phyloP scores from a whole-genome alignment of 495 filamentous ascomycete species.

The Amorphotheca resinae region DNA sequence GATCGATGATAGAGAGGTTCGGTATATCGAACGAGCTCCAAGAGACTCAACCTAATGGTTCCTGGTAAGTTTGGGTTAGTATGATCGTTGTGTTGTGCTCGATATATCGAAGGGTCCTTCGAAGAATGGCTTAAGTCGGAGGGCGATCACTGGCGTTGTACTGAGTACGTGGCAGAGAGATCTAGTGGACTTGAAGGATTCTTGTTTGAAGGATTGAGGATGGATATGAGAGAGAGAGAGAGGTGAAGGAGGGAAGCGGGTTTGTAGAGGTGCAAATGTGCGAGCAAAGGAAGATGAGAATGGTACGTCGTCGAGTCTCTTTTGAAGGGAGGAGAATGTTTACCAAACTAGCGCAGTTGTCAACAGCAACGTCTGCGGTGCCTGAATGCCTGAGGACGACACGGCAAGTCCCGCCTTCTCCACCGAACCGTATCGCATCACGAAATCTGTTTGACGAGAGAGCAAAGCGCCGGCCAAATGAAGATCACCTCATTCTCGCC shows the following conservation, averaged over 20 bases:
- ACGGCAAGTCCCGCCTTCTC: too few species aligned
- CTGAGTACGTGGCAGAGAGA: constrained; percentile 30
- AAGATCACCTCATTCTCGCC: too few species aligned
- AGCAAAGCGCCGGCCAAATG: too few species aligned
- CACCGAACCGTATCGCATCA: too few species aligned
- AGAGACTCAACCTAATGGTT: constrained; percentile 56
- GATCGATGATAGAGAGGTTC: constrained; percentile 32
- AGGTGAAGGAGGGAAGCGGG: constrained; percentile 9
- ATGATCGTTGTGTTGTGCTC: constrained; percentile 30
- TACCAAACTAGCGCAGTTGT: constrained; percentile 11
- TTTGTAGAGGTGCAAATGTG: constrained; percentile 16
- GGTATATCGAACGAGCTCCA: constrained; percentile 41
- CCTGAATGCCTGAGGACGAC: too few species aligned
- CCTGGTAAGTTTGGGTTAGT: constrained; percentile 45
- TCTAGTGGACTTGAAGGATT: constrained; percentile 30
- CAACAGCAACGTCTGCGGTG: background rate
- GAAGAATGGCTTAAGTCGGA: constrained; percentile 20
- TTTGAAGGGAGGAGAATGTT: constrained; percentile 10
- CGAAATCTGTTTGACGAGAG: too few species aligned
- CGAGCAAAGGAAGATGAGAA: constrained; percentile 10
- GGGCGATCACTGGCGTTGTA: constrained; percentile 19
- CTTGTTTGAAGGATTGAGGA: constrained; percentile 24
- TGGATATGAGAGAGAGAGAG: constrained; percentile 6
- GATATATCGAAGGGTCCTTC: constrained; percentile 35
- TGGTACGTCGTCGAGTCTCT: background rate